Conservation (phyloP, 108 stramenopile species). For the Pinguiococcus pyrenoidosus region DNA sequence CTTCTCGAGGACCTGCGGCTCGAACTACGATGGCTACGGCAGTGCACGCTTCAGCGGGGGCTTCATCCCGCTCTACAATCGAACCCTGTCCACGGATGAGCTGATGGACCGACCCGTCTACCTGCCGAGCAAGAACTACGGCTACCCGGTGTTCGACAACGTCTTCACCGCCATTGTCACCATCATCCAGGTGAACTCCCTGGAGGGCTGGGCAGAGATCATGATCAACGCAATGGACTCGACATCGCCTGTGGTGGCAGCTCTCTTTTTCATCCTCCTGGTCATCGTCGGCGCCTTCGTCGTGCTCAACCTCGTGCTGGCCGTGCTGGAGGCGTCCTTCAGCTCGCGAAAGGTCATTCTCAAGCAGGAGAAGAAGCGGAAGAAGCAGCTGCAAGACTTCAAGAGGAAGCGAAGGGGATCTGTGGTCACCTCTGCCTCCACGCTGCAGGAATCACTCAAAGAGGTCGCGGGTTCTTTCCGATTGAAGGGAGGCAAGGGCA, state of each 20-base stretch:
- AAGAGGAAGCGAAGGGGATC: too few relatives aligned
- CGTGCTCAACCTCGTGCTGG: slow-evolving; percentile 54
- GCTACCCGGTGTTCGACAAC: slow-evolving; percentile 48
- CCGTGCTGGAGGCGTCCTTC: slow-evolving; percentile 49
- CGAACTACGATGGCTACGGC: slow-evolving; percentile 29
- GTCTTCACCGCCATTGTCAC: slow-evolving; percentile 42
- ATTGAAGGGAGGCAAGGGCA: too few relatives aligned
- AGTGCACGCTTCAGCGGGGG: slow-evolving; percentile 22
- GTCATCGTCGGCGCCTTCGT: slow-evolving; percentile 50
- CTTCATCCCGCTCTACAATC: too few relatives aligned
- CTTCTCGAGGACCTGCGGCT: slow-evolving; percentile 26
- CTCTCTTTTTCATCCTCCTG: slow-evolving; percentile 42
- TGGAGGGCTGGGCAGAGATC: slow-evolving; percentile 58
- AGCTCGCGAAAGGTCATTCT: too few relatives aligned
- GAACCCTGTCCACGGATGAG: too few relatives aligned
- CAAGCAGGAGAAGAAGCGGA: too few relatives aligned
- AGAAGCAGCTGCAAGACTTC: too few relatives aligned
- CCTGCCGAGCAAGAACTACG: slow-evolving; percentile 34
- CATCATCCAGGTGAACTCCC: slow-evolving; percentile 50
- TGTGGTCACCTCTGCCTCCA: too few relatives aligned
- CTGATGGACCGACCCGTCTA: slow-evolving; percentile 13
- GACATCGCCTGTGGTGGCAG: too few relatives aligned
- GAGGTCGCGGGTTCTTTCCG: too few relatives aligned
- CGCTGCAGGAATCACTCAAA: too few relatives aligned
- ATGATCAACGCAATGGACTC: neutral